Evolutionary conservation across 1,284 basidiomycete genomes (phyloP).

Genomic region (Malassezia dermatis): DNA sequence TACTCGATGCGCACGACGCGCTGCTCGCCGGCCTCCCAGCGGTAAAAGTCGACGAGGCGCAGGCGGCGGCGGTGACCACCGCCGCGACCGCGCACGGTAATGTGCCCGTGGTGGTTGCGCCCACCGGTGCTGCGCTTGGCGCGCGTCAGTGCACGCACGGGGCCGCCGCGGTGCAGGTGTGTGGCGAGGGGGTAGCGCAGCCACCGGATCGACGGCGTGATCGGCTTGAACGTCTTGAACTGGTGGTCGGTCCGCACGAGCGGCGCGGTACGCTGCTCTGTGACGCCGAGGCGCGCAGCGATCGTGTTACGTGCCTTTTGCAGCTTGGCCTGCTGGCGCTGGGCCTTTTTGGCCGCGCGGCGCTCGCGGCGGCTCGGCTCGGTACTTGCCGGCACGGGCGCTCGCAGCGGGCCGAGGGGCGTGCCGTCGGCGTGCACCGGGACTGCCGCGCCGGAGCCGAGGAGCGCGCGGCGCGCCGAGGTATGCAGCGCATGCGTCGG

Average conservation of each 20-base stretch:
- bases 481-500: background rate
- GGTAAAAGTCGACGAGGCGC: slow-evolving; percentile 72
- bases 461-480: background rate
- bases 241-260: slow-evolving; percentile 43
- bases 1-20: slow-evolving; percentile 91
- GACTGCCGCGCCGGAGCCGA: slow-evolving; percentile 7
- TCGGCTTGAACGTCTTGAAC: slow-evolving; percentile 82
- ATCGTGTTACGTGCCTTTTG: slow-evolving; percentile 25
- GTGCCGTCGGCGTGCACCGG: slow-evolving; percentile 2
- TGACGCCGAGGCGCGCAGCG: slow-evolving; percentile 35
- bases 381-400: background rate
- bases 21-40: slow-evolving; percentile 63
- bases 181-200: slow-evolving; percentile 67
- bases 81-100: slow-evolving; percentile 79
- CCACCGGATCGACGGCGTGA: slow-evolving; percentile 75
- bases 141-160: slow-evolving; percentile 68
- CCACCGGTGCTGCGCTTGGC: slow-evolving; percentile 77
- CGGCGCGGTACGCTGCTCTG: slow-evolving; percentile 28
- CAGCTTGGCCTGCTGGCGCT: slow-evolving; percentile 25
- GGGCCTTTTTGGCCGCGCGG: slow-evolving; percentile 25
- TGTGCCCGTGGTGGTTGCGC: slow-evolving; percentile 65
- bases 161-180: slow-evolving; percentile 72
- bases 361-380: slow-evolving; percentile 26
- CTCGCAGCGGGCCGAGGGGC: background rate
- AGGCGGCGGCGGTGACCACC: slow-evolving; percentile 83